A percentile compares a stretch with the other conserved stretches of the same genome.
phyloP scores from a whole-genome alignment of 2,329 filamentous ascomycete species.

The Ophiostoma ips region DNA sequence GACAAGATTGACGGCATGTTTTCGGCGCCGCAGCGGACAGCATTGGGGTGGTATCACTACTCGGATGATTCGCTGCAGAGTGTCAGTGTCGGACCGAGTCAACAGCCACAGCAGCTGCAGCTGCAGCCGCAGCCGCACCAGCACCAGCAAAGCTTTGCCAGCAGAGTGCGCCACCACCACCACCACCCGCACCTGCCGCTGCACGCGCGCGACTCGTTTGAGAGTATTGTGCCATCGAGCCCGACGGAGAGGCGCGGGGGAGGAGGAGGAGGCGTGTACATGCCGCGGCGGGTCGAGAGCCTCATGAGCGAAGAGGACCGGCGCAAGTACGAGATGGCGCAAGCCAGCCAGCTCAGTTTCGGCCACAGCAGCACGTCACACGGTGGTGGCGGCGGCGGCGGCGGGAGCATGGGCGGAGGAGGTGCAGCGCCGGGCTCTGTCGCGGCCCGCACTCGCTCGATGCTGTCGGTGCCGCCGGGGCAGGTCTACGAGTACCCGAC shows the following conservation, averaged over 20 bases:
- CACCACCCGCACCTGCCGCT: constrained; percentile 27
- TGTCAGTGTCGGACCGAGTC: constrained; percentile 24
- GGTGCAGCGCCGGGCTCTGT: neutral
- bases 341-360: constrained; percentile 34
- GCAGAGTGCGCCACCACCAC: neutral
- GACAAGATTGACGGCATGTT: constrained; percentile 68
- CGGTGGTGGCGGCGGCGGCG: too few species aligned
- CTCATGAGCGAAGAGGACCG: constrained; percentile 69
- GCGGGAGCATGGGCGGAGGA: too few species aligned
- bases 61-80: constrained; percentile 51
- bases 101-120: constrained; percentile 11
- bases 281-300: constrained; percentile 56
- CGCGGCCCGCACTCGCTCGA: constrained; percentile 14
- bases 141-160: neutral
- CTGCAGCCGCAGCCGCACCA: neutral
- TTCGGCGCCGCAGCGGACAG: constrained; percentile 51
- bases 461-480: constrained; percentile 24
- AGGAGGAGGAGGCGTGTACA: constrained; percentile 31
- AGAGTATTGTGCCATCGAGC: constrained; percentile 49
- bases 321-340: constrained; percentile 57
- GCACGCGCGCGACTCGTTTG: constrained; percentile 48
- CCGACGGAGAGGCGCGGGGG: constrained; percentile 19
- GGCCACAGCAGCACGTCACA: too few species aligned
- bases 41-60: constrained; percentile 57
- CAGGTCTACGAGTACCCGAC: constrained; percentile 34